A percentile compares a stretch with the other conserved stretches of the same genome.
These are phyloP conservation scores for Hypomyces perniciosus DNA, from an alignment of 2,329 filamentous ascomycete species.

Conservation along the genomic window DNA sequence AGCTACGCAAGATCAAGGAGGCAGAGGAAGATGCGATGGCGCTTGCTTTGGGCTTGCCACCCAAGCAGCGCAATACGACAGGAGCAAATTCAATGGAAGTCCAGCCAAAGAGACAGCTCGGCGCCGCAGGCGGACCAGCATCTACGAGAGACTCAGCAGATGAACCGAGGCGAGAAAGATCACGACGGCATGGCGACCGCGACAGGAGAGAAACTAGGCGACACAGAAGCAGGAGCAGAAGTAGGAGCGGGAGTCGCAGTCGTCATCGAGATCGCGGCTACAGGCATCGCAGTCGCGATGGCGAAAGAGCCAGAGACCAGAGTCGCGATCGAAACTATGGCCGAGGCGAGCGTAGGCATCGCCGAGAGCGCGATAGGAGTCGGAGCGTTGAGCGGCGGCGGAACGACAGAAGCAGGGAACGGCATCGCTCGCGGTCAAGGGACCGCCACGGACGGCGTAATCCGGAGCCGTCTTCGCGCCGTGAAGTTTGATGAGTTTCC, in stretches of 20 bases:
- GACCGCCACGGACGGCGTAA: conserved; percentile 11
- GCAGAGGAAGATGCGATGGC: conserved; percentile 90
- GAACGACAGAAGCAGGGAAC: conserved; percentile 14
- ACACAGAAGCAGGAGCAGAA: conserved; percentile 29
- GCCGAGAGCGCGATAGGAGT: conserved; percentile 15
- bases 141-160: conserved; percentile 21
- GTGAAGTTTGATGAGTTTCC: not conserved
- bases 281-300: conserved; percentile 26
- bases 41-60: conserved; percentile 71
- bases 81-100: conserved; percentile 66
- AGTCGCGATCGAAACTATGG: conserved; percentile 14
- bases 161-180: conserved; percentile 21
- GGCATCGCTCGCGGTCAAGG: conserved; percentile 18
- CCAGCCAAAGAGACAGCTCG: conserved; percentile 33
- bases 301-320: conserved; percentile 16
- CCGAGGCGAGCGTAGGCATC: conserved; percentile 9
- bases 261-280: conserved; percentile 22
- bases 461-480: conserved; percentile 7
- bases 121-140: conserved; percentile 21
- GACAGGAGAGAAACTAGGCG: conserved; percentile 28
- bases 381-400: conserved; percentile 10
- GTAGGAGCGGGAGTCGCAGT: conserved; percentile 29
- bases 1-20: conserved; percentile 78
- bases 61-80: conserved; percentile 53
- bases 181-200: conserved; percentile 26